These are phyloP conservation scores for Oryza rufipogon DNA, from an alignment of 176 grass and related monocot genomes.

Conservation along the genomic window DNA sequence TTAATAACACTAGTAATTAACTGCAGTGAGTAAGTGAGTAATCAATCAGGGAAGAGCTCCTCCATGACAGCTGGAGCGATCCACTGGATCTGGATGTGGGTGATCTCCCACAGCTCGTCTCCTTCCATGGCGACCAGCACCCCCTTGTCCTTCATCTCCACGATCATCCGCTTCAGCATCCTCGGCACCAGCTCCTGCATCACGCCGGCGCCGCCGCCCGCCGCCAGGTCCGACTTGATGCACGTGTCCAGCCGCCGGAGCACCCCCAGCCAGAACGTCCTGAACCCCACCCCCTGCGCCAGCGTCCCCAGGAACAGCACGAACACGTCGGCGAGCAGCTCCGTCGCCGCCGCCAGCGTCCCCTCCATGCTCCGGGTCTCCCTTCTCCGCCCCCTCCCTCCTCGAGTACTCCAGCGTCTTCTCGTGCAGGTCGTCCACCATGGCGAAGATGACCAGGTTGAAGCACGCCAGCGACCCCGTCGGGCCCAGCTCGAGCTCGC, in stretches of 20 bases:
- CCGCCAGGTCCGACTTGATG: slow-evolving; percentile 72
- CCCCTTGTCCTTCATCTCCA: slow-evolving; percentile 86
- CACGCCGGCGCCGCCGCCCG: slow-evolving; percentile 44
- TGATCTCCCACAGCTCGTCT: slow-evolving; percentile 91
- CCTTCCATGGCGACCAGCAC: slow-evolving; percentile 66
- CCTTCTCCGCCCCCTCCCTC: slow-evolving; percentile 64
- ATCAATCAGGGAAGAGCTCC: slow-evolving; percentile 55
- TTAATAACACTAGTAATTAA: too few relatives aligned
- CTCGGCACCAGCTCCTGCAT: slow-evolving; percentile 67
- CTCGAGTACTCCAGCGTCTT: slow-evolving; percentile 95
- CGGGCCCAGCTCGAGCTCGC: slow-evolving; percentile 62
- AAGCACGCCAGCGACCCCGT: slow-evolving; percentile 67
- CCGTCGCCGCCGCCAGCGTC: slow-evolving; percentile 61
- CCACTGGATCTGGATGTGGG: slow-evolving; percentile 91
- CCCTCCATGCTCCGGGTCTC: slow-evolving; percentile 87
- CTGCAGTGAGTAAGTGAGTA: too few relatives aligned
- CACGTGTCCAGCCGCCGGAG: slow-evolving; percentile 89
- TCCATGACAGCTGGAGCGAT: slow-evolving; percentile 82
- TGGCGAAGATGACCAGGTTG: slow-evolving; percentile 87
- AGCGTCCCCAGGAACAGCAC: slow-evolving; percentile 55
- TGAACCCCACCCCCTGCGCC: slow-evolving; percentile 68
- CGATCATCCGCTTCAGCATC: slow-evolving; percentile 84
- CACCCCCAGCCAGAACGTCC: slow-evolving; percentile 90
- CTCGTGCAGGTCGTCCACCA: slow-evolving; percentile 90
- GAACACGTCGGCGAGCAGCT: slow-evolving; percentile 79